Percentiles rank a stretch among this genome's conserved stretches.
Evolutionary conservation across 2,329 filamentous ascomycete genomes (phyloP).

Genomic region (Ophiognomonia clavigignenti-juglandacearum): DNA sequence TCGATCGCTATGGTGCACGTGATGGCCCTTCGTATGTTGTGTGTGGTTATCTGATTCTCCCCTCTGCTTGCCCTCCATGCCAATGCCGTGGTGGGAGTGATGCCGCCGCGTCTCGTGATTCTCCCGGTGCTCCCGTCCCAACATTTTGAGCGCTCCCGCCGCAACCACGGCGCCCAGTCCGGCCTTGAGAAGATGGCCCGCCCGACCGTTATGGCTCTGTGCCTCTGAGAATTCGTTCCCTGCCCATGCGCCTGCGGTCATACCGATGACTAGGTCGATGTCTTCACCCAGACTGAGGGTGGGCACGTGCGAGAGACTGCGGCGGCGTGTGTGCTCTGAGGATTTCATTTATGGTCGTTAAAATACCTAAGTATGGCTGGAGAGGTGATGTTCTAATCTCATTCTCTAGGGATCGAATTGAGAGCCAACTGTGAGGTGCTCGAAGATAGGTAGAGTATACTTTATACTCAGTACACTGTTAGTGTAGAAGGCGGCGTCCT

Average conservation of each 20-base stretch:
- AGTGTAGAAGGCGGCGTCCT: too few relatives aligned
- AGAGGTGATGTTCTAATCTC: too few relatives aligned
- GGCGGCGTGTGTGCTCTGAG: not conserved
- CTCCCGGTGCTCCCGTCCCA: slow-evolving; percentile 16
- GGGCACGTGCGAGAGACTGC: not conserved
- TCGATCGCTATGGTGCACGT: not conserved
- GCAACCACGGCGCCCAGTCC: slow-evolving; percentile 17
- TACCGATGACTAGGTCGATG: slow-evolving; percentile 17
- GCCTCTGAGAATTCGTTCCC: slow-evolving; percentile 18
- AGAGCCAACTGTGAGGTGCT: too few relatives aligned
- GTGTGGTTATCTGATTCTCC: too few relatives aligned
- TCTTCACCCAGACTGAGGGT: slow-evolving; percentile 17
- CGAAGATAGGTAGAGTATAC: too few relatives aligned
- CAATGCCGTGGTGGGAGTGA: not conserved
- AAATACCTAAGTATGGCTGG: not conserved
- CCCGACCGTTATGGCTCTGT: slow-evolving; percentile 15
- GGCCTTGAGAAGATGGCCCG: slow-evolving; percentile 18
- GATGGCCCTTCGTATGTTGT: too few relatives aligned
- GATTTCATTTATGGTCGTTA: not conserved
- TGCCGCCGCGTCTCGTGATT: not conserved
- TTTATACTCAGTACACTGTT: too few relatives aligned
- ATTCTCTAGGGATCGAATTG: too few relatives aligned
- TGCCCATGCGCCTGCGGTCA: slow-evolving; percentile 18
- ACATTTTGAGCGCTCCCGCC: slow-evolving; percentile 18
- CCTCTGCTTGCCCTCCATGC: too few relatives aligned